A percentile compares a stretch with the other conserved stretches of the same genome.
These are phyloP conservation scores for Garcia nutans DNA, from an alignment of 345 rosid genomes.

Conservation along the genomic window DNA sequence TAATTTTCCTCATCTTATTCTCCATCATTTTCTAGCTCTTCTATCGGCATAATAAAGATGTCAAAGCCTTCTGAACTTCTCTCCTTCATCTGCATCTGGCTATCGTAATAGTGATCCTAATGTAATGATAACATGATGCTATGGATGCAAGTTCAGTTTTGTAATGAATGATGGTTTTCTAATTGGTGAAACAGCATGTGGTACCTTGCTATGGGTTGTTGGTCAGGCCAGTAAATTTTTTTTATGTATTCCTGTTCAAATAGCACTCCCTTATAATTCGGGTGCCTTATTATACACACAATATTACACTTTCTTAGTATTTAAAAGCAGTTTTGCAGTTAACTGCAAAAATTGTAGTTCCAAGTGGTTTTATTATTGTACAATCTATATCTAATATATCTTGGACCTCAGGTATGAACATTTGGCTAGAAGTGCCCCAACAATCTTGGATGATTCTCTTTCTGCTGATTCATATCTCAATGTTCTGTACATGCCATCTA, in stretches of 20 bases:
- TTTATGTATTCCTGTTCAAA: not conserved
- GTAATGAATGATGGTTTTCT: not conserved
- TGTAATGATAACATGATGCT: not conserved
- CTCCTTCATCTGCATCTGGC: not conserved
- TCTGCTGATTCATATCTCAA: conserved; percentile 97
- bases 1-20: too few relatives aligned
- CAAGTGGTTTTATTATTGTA: not conserved
- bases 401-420: conserved; percentile 76
- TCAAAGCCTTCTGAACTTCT: not conserved
- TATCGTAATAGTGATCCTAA: not conserved
- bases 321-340: not conserved
- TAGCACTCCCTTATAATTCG: not conserved
- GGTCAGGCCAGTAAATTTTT: not conserved
- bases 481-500: conserved; percentile 92
- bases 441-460: conserved; percentile 93
- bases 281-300: not conserved
- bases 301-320: not conserved
- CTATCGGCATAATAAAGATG: not conserved
- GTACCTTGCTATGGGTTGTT: not conserved
- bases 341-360: not conserved
- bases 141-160: not conserved
- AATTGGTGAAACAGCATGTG: not conserved
- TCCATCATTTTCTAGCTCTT: too few relatives aligned
- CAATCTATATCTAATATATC: conserved; percentile 1
- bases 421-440: conserved; percentile 95